Percentiles rank a stretch among this genome's conserved stretches.
Evolutionary conservation across 352 stramenopile genomes (phyloP).

Genomic region (Hyaloperonospora arabidopsidis): DNA sequence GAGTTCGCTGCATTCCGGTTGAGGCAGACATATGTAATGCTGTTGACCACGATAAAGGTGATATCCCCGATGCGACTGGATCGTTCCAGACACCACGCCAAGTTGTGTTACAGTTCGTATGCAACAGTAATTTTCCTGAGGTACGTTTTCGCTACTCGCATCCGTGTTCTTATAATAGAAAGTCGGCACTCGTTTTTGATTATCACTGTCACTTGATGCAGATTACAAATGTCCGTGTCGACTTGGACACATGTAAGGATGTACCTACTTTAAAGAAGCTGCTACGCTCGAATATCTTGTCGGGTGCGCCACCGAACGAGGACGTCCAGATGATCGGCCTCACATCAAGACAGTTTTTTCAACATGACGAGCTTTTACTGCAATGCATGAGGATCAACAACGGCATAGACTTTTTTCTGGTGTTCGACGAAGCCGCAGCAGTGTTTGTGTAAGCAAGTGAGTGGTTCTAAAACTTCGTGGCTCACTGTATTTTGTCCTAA

Average conservation of each 20-base stretch:
- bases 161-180: neutral
- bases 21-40: neutral
- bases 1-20: neutral
- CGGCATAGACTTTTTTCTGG: constrained; percentile 24
- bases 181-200: neutral
- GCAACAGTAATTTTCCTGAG: constrained; percentile 27
- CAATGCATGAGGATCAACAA: constrained; percentile 23
- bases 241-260: constrained; percentile 17
- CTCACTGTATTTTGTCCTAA: too few relatives aligned
- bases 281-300: constrained; percentile 18
- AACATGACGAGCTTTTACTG: constrained; percentile 15
- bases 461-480: too few relatives aligned
- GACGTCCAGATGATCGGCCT: constrained; percentile 20
- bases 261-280: constrained; percentile 16
- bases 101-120: constrained; percentile 24
- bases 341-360: constrained; percentile 11
- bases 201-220: constrained; percentile 6
- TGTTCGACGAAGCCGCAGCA: constrained; percentile 18
- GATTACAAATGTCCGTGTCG: constrained; percentile 14
- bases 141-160: constrained; percentile 10
- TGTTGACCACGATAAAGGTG: too few relatives aligned
- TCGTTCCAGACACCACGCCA: neutral
- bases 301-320: constrained; percentile 2
- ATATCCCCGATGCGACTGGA: neutral
- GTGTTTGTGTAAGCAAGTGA: constrained; percentile 17